Evolutionary conservation across 768 basidiomycete genomes (phyloP), one percentile per base, ranked within the genome.

Genomic region (Lactarius indigo): DNA sequence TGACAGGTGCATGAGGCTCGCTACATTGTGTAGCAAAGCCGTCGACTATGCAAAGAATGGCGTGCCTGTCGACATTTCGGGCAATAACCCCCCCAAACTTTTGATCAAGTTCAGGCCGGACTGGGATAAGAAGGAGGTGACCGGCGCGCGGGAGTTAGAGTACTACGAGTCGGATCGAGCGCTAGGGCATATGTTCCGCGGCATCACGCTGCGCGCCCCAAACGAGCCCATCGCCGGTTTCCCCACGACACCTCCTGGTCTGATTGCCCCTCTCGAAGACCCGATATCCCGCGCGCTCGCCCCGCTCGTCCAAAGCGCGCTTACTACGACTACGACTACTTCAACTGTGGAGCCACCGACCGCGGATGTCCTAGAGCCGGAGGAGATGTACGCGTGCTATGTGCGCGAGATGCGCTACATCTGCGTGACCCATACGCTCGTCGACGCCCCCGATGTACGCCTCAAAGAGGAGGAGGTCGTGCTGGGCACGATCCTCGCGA

Each of bases 11-110:
- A 66, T 84, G 41, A 74, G 70, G 52, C 77, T 94, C 6, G 90
- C 91, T 3, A 76, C 78, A 60, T 74, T 90, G 18, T 92, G 88
- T 64, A 80, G 75, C 66, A 72, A 84, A 79, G 91, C 91, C 0
- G 90, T 93, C 5, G 91, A 92, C 72, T 93, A 90, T 73, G 86
- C 89, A 0, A 92, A 92, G 76, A 87, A 88, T 68, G 91, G 90
- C 10, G 83, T 83, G 44, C 83, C 85, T 2, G 87, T 91, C 30
- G 77, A 87, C 59, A 77, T 88, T 31, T 77, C n/a, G n/a, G n/a
- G 78, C 35, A n/a, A 17, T 37, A 68, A 70, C 12, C 70, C 89
- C 35, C 90, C 91, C 3, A 74, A 76, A 12, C 73, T 79, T 0
- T 77, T 90, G 18, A 89, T 91, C 54, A 80, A 81, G n/a, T 85